Base-by-base conservation (phyloP, 2,329 filamentous ascomycete genomes). In the Tolypocladium capitatum region DNA sequence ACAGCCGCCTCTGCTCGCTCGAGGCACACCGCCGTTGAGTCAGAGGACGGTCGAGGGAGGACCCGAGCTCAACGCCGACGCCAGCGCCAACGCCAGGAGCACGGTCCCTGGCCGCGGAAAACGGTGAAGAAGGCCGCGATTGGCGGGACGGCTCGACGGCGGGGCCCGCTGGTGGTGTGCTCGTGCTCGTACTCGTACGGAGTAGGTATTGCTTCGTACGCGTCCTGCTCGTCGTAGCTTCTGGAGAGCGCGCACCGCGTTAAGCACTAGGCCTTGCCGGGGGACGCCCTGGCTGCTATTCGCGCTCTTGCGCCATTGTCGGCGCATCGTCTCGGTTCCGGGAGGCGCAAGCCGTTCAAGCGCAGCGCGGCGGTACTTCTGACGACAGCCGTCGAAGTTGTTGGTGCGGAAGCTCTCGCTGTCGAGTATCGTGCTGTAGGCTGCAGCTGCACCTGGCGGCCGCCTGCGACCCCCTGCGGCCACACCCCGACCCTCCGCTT, bases 21-120 rank as follows among this genome's bases (percentile, higher is more conserved):
- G 31, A 43, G 24, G 33, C 36, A 47, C 46, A 43, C 46, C 46
- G 36, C 38, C 27, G 38, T 49, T 49, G 48, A 54, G 40, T 53
- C 48, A 48, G 50, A 49, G 28, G 32, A 18, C n/a, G n/a, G n/a
- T n/a, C n/a, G n/a, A n/a, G n/a, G n/a, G n/a, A n/a, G n/a, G n/a
- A n/a, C n/a, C n/a, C n/a, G n/a, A n/a, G n/a, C n/a, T n/a, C n/a
- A n/a, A n/a, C n/a, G n/a, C n/a, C n/a, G n/a, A n/a, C n/a, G n/a
- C n/a, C n/a, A n/a, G n/a, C n/a, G n/a, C n/a, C n/a, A n/a, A n/a
- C n/a, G n/a, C n/a, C n/a, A n/a, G n/a, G n/a, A n/a, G n/a, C n/a
- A 5, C 38, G 38, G 38, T 42, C 38, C 38, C 38, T 42, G 24
- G 24, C 24, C 38, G 46, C 31, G 43, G 30, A 14, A 24, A 4